phyloP scores from a whole-genome alignment of 352 stramenopile species.

The Pythium vanterpoolii region DNA sequence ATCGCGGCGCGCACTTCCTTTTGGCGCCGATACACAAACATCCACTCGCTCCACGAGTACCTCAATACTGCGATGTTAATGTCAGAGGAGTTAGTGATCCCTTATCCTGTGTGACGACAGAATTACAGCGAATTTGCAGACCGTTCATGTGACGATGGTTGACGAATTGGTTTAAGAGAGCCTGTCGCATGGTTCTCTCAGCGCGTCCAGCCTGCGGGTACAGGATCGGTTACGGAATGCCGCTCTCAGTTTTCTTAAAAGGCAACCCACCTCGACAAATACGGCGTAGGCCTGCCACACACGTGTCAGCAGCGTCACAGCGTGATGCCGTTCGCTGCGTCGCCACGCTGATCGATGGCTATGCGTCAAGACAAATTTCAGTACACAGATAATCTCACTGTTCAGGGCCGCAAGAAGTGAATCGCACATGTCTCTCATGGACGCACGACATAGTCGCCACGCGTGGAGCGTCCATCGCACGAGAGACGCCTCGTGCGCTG shows the following conservation, averaged over 20 bases:
- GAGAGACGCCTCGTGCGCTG: conserved; percentile 24
- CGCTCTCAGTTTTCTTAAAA: neutral
- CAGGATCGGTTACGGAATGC: neutral
- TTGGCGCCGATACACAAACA: conserved; percentile 37
- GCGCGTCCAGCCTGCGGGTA: conserved; percentile 29
- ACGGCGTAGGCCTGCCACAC: conserved; percentile 15
- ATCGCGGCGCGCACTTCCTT: conserved; percentile 41
- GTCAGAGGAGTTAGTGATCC: neutral
- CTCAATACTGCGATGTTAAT: conserved; percentile 4
- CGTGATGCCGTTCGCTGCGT: conserved; percentile 28
- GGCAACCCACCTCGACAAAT: conserved; percentile 33
- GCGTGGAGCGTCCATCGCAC: conserved; percentile 30
- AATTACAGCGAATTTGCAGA: conserved; percentile 7
- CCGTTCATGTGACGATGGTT: conserved; percentile 32
- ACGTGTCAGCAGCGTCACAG: neutral
- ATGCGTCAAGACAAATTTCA: neutral
- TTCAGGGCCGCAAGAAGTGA: neutral
- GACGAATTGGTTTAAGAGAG: conserved; percentile 29
- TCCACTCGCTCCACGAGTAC: conserved; percentile 30
- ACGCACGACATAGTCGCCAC: conserved; percentile 42
- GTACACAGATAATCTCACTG: too few relatives aligned
- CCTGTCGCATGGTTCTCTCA: conserved; percentile 25
- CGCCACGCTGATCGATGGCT: conserved; percentile 40
- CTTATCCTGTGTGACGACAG: neutral
- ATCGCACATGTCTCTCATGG: conserved; percentile 42